Percentiles rank a stretch among this genome's conserved stretches.
Conservation (phyloP, 495 filamentous ascomycete genomes). For the Aspergillus ostianus region DNA sequence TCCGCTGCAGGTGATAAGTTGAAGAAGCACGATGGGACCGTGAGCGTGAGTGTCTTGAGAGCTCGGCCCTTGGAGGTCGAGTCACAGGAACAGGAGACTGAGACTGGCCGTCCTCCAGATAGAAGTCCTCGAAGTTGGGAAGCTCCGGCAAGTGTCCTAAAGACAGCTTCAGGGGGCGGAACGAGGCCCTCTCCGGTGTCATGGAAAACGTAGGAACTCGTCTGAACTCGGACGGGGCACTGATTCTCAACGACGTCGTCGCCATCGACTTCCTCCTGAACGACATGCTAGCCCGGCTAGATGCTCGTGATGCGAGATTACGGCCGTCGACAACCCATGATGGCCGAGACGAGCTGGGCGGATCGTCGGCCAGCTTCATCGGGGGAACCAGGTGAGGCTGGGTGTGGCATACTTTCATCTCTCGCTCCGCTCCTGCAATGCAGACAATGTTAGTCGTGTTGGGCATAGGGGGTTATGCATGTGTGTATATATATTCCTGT, state of each 20-base stretch:
- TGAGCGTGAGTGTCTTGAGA: constrained; percentile 19
- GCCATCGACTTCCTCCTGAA: constrained; percentile 43
- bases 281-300: constrained; percentile 51
- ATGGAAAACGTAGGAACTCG: constrained; percentile 40
- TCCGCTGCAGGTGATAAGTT: constrained; percentile 36
- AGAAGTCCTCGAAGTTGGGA: constrained; percentile 42
- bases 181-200: constrained; percentile 37
- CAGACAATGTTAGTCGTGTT: constrained; percentile 9
- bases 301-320: constrained; percentile 46
- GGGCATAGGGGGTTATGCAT: not conserved
- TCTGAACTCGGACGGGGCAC: constrained; percentile 54
- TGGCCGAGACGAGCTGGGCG: constrained; percentile 36
- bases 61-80: constrained; percentile 27
- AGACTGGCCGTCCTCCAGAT: constrained; percentile 21
- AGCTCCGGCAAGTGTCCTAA: constrained; percentile 67
- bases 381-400: constrained; percentile 51
- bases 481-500: constrained; percentile 5
- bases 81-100: constrained; percentile 17
- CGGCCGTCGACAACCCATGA: constrained; percentile 43
- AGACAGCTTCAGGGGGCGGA: constrained; percentile 72
- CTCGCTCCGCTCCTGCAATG: constrained; percentile 36
- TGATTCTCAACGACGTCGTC: constrained; percentile 38
- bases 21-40: constrained; percentile 30
- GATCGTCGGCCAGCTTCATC: constrained; percentile 43
- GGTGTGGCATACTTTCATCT: constrained; percentile 48